These are phyloP conservation scores for Phaeosphaeriaceae sp. DNA, from an alignment of 2,329 filamentous ascomycete species.

Conservation along the genomic window DNA sequence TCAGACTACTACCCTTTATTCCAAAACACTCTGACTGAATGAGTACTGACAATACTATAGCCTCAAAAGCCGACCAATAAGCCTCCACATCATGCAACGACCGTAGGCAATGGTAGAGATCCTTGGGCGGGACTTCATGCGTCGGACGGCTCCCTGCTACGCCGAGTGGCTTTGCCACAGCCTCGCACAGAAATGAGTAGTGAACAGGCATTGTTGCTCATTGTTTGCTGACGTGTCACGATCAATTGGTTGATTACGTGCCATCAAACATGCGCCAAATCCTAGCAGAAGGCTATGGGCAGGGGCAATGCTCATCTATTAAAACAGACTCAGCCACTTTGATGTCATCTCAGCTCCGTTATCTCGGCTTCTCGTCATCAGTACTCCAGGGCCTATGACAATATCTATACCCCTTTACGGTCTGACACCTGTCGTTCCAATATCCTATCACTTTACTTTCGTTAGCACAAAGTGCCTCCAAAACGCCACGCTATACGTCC, in stretches of 20 bases:
- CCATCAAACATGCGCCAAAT: constrained; percentile 15
- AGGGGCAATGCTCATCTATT: constrained; percentile 18
- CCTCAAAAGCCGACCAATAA: not conserved
- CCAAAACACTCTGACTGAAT: not conserved
- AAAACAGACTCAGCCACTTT: constrained; percentile 2
- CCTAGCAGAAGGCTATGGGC: constrained; percentile 20
- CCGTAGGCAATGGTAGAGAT: not conserved
- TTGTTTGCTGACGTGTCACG: constrained; percentile 20
- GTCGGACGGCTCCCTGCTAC: constrained; percentile 10
- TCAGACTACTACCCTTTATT: not conserved
- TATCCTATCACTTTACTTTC: too few relatives aligned
- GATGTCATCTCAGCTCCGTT: too few relatives aligned
- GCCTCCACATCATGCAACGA: not conserved
- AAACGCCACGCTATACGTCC: not conserved
- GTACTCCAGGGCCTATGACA: too few relatives aligned
- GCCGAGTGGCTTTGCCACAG: constrained; percentile 18
- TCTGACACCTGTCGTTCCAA: too few relatives aligned
- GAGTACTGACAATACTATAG: not conserved
- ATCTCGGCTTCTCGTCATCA: too few relatives aligned
- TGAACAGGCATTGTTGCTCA: constrained; percentile 18
- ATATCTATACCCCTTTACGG: too few relatives aligned
- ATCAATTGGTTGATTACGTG: constrained; percentile 17
- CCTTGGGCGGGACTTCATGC: not conserved
- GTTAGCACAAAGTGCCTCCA: not conserved
- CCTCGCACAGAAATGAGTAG: constrained; percentile 17